phyloP scores from a whole-genome alignment of 2,329 filamentous ascomycete species.

The Stagonosporopsis cucurbitacearum region DNA sequence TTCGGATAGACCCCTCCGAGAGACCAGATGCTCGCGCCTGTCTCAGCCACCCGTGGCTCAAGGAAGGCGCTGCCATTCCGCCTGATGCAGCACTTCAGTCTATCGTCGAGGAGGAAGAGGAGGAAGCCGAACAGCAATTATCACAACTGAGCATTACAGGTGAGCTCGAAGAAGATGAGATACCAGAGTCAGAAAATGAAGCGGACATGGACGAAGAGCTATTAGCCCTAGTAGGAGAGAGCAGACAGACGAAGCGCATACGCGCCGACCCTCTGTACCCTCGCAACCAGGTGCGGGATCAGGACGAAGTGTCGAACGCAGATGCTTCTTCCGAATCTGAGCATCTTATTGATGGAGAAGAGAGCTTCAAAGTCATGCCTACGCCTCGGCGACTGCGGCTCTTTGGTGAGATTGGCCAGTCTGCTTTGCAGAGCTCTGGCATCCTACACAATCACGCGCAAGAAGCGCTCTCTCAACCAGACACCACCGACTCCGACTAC shows the following conservation, averaged over 20 bases:
- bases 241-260: slow-evolving; percentile 54
- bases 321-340: slow-evolving; percentile 48
- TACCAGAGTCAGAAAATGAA: slow-evolving; percentile 38
- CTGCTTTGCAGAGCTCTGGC: slow-evolving; percentile 61
- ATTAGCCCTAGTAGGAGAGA: slow-evolving; percentile 35
- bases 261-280: slow-evolving; percentile 50
- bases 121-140: slow-evolving; percentile 54
- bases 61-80: slow-evolving; percentile 52
- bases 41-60: slow-evolving; percentile 77
- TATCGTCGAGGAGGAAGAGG: slow-evolving; percentile 65
- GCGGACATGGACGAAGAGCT: slow-evolving; percentile 42
- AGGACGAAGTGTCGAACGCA: slow-evolving; percentile 47
- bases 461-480: slow-evolving; percentile 36
- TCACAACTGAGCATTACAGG: slow-evolving; percentile 61
- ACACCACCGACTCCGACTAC: slow-evolving; percentile 6
- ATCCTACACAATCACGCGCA: slow-evolving; percentile 47
- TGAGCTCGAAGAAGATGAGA: slow-evolving; percentile 32
- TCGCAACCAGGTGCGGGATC: slow-evolving; percentile 48
- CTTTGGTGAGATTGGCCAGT: slow-evolving; percentile 67
- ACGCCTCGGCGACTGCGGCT: slow-evolving; percentile 51
- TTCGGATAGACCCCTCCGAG: slow-evolving; percentile 78
- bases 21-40: slow-evolving; percentile 77
- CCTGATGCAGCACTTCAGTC: slow-evolving; percentile 44
- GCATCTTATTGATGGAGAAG: slow-evolving; percentile 34
- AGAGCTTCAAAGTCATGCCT: slow-evolving; percentile 39